Base-by-base conservation (phyloP, 208 protist genomes). In the Blechomonas ayalai region DNA sequence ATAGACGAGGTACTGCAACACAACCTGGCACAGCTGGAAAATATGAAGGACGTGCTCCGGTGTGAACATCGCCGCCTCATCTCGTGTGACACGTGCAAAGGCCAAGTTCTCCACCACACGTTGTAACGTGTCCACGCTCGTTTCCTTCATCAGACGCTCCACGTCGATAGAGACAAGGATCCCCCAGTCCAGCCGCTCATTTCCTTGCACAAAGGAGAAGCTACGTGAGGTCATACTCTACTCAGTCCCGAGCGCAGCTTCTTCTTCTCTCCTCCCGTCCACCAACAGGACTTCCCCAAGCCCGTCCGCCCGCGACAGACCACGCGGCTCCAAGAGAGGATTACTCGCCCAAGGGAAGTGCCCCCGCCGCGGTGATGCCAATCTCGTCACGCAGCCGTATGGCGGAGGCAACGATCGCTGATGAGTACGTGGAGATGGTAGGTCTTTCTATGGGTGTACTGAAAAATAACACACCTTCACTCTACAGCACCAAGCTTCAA, bases 1-100 rank as follows among this genome's bases (percentile, higher is more conserved):
- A 59, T 82, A 86, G 23, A 95, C 81, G 4, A 95, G 38, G 58
- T 95, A 95, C 54, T 95, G 87, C 27, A 91, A 69, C 6, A 95
- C 67, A 2, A 95, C 33, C 63, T 95, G 87, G 19, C 52, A 75
- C 9, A 95, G 63, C 13, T 75, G 73, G 37, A 91, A 85, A 20
- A 95, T 71, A 48, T 95, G 87, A 0, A 89, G 36, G 18, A 85
- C 72, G 66, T 95, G 87, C 18, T 88, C 78, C 0, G 87, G 68
- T 0, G 78, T 77, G 56, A 95, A 90, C 52, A 87, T 69, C 25
- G 78, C 73, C 8, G 83, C 87, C 67, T 95, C 87, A 31, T 95
- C 87, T 15, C 76, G 68, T 9, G 78, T 81, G 13, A 95, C 52
- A 20, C 75, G 77, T 7, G 87, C 78, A 64, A 90, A 95, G 29